A percentile compares a stretch with the other conserved stretches of the same genome.
phyloP scores from a whole-genome alignment of 2,329 filamentous ascomycete genomes.

The Tolypocladium sp. region DNA sequence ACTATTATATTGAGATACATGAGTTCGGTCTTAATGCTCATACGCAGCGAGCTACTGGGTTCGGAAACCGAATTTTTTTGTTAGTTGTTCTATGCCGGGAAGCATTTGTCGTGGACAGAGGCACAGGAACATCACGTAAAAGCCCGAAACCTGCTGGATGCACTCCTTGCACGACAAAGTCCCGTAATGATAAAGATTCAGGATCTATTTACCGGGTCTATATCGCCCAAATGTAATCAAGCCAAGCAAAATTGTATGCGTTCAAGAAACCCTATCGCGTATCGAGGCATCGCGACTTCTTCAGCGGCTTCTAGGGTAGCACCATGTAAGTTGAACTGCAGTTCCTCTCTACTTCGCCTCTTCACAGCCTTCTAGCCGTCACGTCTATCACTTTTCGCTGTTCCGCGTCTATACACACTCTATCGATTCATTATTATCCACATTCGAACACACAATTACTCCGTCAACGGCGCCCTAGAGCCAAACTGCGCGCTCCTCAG shows the following conservation, averaged over 20 bases:
- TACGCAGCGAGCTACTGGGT: too few relatives aligned
- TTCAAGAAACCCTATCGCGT: neutral
- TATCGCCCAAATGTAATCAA: neutral
- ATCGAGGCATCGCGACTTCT: neutral
- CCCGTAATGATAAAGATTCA: too few relatives aligned
- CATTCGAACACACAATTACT: constrained; percentile 1
- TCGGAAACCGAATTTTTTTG: too few relatives aligned
- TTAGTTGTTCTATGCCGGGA: too few relatives aligned
- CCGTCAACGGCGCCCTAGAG: constrained; percentile 10
- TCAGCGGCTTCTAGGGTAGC: neutral
- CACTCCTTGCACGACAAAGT: neutral
- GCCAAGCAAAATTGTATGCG: neutral
- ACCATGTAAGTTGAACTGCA: neutral
- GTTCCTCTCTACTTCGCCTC: neutral
- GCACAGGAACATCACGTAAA: too few relatives aligned
- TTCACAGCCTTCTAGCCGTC: neutral
- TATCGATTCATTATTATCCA: constrained; percentile 1
- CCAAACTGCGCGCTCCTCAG: constrained; percentile 17
- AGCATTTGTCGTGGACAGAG: too few relatives aligned
- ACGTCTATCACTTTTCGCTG: neutral
- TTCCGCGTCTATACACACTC: constrained; percentile 7
- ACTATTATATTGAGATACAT: too few relatives aligned
- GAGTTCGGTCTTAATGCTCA: too few relatives aligned
- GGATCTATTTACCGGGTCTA: neutral
- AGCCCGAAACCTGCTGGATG: neutral